Conservation (phyloP, 345 rosid genomes). For the Xanthoceras sorbifolium region DNA sequence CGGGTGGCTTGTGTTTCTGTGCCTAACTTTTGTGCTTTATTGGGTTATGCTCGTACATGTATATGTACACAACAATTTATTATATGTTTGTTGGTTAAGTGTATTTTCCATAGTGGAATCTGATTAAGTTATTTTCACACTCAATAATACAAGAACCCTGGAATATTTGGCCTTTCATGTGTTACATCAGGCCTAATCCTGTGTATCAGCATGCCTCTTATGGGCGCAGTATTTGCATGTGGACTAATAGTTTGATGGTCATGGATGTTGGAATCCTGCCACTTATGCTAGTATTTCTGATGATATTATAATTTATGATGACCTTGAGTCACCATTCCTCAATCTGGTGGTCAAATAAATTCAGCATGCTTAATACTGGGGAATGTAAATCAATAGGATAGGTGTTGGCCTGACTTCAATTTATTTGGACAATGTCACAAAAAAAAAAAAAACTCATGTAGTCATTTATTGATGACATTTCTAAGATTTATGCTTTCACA, state of each 20-base stretch:
- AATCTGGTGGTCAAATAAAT: not conserved
- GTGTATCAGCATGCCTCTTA: not conserved
- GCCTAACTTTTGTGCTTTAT: not conserved
- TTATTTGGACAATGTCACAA: not conserved
- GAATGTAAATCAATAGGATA: not conserved
- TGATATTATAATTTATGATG: not conserved
- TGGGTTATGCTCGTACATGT: conserved; percentile 2
- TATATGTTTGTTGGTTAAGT: not conserved
- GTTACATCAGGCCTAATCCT: not conserved
- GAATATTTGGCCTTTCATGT: not conserved
- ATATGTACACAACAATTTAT: not conserved
- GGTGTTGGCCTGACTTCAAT: not conserved
- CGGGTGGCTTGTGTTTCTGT: not conserved
- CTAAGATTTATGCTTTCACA: not conserved
- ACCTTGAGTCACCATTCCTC: not conserved
- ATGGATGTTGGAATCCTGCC: not conserved
- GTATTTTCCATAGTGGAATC: too few species aligned
- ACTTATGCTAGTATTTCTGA: not conserved
- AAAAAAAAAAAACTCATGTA: not conserved
- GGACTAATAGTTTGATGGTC: not conserved
- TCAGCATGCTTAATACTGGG: not conserved
- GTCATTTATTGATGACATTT: not conserved
- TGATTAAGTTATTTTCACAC: not conserved
- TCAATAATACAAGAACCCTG: not conserved
- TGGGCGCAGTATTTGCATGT: not conserved